These are phyloP conservation scores for Diaporthe vaccinii DNA, from an alignment of 2,329 filamentous ascomycete species.

Conservation along the genomic window DNA sequence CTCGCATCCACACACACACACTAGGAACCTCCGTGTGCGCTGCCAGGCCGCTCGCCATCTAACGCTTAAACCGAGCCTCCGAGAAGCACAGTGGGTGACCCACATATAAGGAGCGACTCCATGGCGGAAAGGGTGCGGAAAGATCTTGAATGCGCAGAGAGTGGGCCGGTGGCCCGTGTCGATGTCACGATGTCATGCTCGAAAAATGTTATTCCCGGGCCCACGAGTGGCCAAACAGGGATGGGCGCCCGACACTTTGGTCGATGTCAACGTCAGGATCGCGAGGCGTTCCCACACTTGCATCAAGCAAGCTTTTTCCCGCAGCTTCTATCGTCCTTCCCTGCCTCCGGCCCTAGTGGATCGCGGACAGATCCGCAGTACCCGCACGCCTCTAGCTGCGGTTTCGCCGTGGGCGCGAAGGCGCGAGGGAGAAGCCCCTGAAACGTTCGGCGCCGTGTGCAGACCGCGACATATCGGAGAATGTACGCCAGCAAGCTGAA, in stretches of 20 bases:
- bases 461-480: background rate
- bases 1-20: slow-evolving; percentile 2
- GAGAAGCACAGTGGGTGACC: slow-evolving; percentile 9
- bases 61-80: slow-evolving; percentile 14
- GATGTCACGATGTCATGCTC: slow-evolving; percentile 12
- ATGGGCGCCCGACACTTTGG: background rate
- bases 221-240: slow-evolving; percentile 3
- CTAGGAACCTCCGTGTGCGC: slow-evolving; percentile 6
- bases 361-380: slow-evolving; percentile 12
- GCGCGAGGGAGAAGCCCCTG: slow-evolving; percentile 19
- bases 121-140: slow-evolving; percentile 15
- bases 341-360: background rate
- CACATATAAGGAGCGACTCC: background rate
- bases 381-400: slow-evolving; percentile 4
- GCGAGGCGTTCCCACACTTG: slow-evolving; percentile 14
- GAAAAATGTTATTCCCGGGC: slow-evolving; percentile 9
- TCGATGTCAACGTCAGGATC: slow-evolving; percentile 13
- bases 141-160: background rate
- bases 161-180: background rate
- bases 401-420: slow-evolving; percentile 19
- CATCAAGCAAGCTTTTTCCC: slow-evolving; percentile 12
- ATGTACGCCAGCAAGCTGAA: too few relatives aligned
- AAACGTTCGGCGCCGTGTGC: slow-evolving; percentile 5
- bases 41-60: slow-evolving; percentile 1
- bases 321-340: background rate